These are phyloP conservation scores for Leucocoprinus birnbaumii DNA, from an alignment of 768 basidiomycete species.

Conservation along the genomic window DNA sequence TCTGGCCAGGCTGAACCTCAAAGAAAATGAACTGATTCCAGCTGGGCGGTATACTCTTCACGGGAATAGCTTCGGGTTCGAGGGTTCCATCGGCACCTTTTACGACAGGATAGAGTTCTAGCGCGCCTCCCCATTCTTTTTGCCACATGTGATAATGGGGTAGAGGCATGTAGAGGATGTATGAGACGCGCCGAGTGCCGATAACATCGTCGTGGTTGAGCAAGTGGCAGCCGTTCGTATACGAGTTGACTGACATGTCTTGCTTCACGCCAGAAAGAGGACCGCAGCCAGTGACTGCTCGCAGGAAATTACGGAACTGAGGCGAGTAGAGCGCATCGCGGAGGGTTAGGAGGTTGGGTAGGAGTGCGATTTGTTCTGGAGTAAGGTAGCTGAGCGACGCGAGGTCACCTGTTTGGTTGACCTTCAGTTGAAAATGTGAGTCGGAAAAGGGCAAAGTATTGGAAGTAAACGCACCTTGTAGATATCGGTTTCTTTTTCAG, in stretches of 20 bases:
- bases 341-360: constrained; percentile 77
- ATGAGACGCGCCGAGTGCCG: constrained; percentile 88
- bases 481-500: constrained; percentile 97
- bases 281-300: constrained; percentile 87
- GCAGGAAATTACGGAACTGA: constrained; percentile 80
- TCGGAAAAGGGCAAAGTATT: constrained; percentile 10
- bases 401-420: constrained; percentile 96
- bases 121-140: constrained; percentile 87
- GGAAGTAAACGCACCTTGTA: constrained; percentile 65
- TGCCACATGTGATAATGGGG: constrained; percentile 76
- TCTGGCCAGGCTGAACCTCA: constrained; percentile 91
- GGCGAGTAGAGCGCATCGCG: constrained; percentile 90
- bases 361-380: constrained; percentile 68
- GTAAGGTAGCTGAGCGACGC: constrained; percentile 89
- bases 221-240: constrained; percentile 88
- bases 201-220: constrained; percentile 99
- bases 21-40: constrained; percentile 92
- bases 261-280: constrained; percentile 88
- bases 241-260: constrained; percentile 94
- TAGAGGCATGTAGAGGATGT: constrained; percentile 95
- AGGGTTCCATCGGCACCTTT: constrained; percentile 56
- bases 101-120: constrained; percentile 86
- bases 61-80: constrained; percentile 66
- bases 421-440: constrained; percentile 39
- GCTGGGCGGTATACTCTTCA: constrained; percentile 68